phyloP scores from a whole-genome alignment of 2,329 filamentous ascomycete species.

The Monosporascus sp. region DNA sequence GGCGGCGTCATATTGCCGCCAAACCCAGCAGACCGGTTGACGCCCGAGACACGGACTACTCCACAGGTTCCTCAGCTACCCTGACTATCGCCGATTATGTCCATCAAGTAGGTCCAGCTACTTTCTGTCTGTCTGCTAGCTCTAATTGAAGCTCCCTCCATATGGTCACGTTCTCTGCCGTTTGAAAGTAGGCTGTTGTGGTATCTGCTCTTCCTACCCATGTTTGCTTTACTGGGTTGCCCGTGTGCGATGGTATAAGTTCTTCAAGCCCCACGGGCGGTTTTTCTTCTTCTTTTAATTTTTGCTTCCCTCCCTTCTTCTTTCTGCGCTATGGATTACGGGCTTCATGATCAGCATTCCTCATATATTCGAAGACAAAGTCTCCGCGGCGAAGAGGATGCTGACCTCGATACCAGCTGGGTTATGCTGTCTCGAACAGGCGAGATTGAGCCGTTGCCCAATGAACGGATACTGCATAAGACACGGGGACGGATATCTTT shows the following conservation, averaged over 20 bases:
- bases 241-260: neutral
- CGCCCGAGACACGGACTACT: constrained; percentile 22
- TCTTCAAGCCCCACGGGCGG: no score
- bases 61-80: constrained; percentile 20
- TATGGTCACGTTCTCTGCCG: constrained; percentile 5
- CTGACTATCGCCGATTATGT: constrained; percentile 29
- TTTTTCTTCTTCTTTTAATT: neutral
- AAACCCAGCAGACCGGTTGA: constrained; percentile 30
- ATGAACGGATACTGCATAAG: constrained; percentile 75
- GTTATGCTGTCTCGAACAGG: constrained; percentile 77
- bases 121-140: constrained; percentile 16
- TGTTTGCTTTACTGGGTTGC: neutral
- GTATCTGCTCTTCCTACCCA: neutral
- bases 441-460: constrained; percentile 77
- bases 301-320: neutral
- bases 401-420: constrained; percentile 63
- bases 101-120: constrained; percentile 32
- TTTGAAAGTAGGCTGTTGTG: no score
- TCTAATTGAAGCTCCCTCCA: constrained; percentile 6
- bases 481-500: constrained; percentile 75
- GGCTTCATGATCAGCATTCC: constrained; percentile 38
- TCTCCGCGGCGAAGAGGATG: constrained; percentile 32
- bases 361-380: constrained; percentile 36
- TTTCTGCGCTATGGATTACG: constrained; percentile 26
- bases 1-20: constrained; percentile 25